Evolutionary conservation across 306 rosid genomes (phyloP).

Genomic region (Dalbergia oliveri): DNA sequence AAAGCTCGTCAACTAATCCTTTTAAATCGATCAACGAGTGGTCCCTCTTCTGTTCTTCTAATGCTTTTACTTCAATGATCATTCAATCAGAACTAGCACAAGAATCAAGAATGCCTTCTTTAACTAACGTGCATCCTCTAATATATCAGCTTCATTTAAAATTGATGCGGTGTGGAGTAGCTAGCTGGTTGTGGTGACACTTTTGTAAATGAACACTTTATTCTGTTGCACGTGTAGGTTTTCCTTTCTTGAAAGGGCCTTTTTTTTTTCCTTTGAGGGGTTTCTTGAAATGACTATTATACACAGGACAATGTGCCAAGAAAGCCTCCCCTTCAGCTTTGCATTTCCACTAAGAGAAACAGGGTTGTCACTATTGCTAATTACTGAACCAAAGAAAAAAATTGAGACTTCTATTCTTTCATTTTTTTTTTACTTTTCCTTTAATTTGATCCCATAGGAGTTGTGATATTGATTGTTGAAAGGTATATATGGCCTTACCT

Average conservation of each 20-base stretch:
- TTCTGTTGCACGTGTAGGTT: constrained; percentile 21
- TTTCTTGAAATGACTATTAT: constrained; percentile 6
- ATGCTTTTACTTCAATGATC: constrained; percentile 3
- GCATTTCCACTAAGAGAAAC: not conserved
- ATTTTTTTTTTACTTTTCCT: no score
- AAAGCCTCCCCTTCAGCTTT: not conserved
- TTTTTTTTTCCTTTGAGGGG: no score
- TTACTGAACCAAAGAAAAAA: no score
- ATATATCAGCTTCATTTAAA: constrained; percentile 14
- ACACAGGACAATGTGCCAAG: not conserved
- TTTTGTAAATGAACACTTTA: constrained; percentile 10
- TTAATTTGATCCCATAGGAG: not conserved
- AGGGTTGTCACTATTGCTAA: not conserved
- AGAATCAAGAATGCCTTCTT: not conserved
- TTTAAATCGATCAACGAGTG: not conserved
- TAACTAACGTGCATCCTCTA: not conserved
- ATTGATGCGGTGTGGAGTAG: constrained; percentile 42
- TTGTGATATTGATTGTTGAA: not conserved
- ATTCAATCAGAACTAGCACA: not conserved
- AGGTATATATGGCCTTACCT: no score
- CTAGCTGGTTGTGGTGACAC: constrained; percentile 11
- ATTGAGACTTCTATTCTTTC: no score
- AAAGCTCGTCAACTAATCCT: not conserved
- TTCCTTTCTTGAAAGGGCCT: not conserved
- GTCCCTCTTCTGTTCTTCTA: not conserved